phyloP scores from a whole-genome alignment of 1,284 basidiomycete species.

The Boletus semigastroideus region DNA sequence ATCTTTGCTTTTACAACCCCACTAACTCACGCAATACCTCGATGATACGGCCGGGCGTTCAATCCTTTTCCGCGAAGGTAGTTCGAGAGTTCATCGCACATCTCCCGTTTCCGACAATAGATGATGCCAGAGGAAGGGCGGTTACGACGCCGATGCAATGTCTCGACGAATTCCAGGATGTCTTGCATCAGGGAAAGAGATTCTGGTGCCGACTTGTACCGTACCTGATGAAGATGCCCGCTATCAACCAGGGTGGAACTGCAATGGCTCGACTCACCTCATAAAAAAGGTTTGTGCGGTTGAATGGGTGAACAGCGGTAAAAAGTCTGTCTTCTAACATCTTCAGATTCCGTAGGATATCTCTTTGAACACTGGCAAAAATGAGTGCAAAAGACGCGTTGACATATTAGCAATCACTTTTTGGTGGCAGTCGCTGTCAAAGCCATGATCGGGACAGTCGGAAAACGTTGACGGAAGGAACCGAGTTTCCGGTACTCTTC shows the following conservation, averaged over 20 bases:
- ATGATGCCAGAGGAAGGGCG: conserved; percentile 74
- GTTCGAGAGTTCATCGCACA: conserved; percentile 67
- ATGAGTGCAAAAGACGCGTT: neutral
- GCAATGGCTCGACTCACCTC: conserved; percentile 46
- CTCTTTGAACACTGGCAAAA: conserved; percentile 58
- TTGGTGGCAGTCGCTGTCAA: conserved; percentile 77
- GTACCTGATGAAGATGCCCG: conserved; percentile 43
- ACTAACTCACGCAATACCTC: conserved; percentile 50
- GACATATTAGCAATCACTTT: conserved; percentile 38
- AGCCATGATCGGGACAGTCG: conserved; percentile 78
- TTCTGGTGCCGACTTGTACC: conserved; percentile 55
- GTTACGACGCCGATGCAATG: conserved; percentile 55
- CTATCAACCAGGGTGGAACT: neutral
- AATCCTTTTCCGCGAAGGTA: conserved; percentile 67
- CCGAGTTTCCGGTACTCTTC: conserved; percentile 72
- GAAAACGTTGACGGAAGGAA: conserved; percentile 66
- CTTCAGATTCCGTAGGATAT: conserved; percentile 66
- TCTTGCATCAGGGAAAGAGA: conserved; percentile 57
- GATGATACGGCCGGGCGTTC: conserved; percentile 74
- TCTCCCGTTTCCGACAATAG: conserved; percentile 68
- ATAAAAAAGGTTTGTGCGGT: conserved; percentile 79
- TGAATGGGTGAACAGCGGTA: conserved; percentile 75
- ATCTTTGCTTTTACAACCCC: neutral
- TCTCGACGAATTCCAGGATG: conserved; percentile 65
- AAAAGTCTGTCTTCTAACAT: conserved; percentile 58